A percentile compares a stretch with the other conserved stretches of the same genome.
Evolutionary conservation across 768 basidiomycete species (phyloP).

Genomic region (Lentinula lateritia): DNA sequence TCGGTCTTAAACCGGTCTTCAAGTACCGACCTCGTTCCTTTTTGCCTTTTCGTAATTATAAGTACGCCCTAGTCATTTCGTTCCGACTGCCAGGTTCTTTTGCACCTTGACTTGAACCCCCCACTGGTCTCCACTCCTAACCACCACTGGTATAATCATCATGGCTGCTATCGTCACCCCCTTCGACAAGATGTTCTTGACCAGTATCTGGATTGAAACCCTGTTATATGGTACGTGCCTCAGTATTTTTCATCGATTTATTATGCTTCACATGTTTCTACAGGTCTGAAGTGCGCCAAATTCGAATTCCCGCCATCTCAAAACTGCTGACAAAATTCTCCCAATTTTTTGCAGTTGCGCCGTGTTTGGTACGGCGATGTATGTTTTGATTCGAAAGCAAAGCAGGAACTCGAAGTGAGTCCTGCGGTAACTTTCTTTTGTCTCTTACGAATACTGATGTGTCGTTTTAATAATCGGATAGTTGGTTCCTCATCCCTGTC

Average conservation of each 20-base stretch:
- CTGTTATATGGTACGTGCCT: conserved; percentile 1
- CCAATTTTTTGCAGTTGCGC: background rate
- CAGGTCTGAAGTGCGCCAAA: background rate
- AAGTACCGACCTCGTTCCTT: background rate
- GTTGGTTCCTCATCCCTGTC: background rate
- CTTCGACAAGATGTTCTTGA: conserved; percentile 3
- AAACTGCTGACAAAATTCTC: background rate
- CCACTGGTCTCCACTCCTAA: background rate
- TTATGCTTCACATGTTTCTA: background rate
- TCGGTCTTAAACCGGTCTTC: background rate
- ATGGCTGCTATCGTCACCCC: conserved; percentile 1
- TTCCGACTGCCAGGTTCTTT: background rate
- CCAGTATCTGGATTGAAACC: conserved; percentile 6
- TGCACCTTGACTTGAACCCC: background rate
- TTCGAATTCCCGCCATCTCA: background rate
- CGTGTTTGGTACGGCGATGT: conserved; percentile 3
- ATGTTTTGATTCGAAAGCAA: conserved; percentile 3
- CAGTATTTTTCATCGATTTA: background rate
- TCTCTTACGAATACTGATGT: no score
- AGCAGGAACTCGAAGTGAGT: background rate
- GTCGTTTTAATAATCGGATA: no score
- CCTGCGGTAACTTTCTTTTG: no score
- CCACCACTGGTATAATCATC: background rate
- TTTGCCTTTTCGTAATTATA: background rate
- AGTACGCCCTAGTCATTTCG: background rate